Base-by-base conservation (phyloP, 306 rosid species). In the Vicia sativa region DNA sequence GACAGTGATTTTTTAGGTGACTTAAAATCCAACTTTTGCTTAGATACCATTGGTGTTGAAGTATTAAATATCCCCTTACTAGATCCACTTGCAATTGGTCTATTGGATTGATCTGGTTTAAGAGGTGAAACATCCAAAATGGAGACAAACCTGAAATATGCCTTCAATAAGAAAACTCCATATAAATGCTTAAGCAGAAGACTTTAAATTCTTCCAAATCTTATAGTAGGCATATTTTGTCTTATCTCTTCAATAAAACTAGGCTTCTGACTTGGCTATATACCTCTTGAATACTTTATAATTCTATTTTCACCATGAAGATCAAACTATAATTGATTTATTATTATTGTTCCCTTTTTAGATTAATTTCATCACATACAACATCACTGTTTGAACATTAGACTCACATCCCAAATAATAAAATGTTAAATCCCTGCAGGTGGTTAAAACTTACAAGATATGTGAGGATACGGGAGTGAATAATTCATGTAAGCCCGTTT, bases 61-160 rank as follows among this genome's bases (percentile, higher is more conserved):
- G 80, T 77, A 58, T 64, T 63, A 70, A 86, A 87, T 73, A 87
- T 75, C 55, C 91, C 87, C 59, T 65, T 71, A 68, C 77, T 75
- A 23, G 72, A 73, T 68, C 80, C 82, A 64, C 86, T 78, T 61
- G 86, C 72, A 77, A 67, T 88, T 54, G 79, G 76, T 68, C 79
- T 68, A 64, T 67, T 60, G 65, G 67, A 73, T 46, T 83, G 87
- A 55, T 74, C 86, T 80, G 98, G 96, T 80, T 93, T 93, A 65
- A 90, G 74, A 77, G 98, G 85, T 74, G 96, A 85, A 75, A 80
- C 96, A 79, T 93, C 91, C 88, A 93, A 82, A 82, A 90, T 80
- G 78, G 93, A 87, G 49, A 88, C 93, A 68, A 87, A 93, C 89
- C 97, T 93, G 89, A 81, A 81, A 74, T 39, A 52, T 28, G 53